Evolutionary conservation across 371 early-diverging fungal genomes (phyloP), one percentile per base, ranked within the genome.

Genomic region (Mucor piriformis): DNA sequence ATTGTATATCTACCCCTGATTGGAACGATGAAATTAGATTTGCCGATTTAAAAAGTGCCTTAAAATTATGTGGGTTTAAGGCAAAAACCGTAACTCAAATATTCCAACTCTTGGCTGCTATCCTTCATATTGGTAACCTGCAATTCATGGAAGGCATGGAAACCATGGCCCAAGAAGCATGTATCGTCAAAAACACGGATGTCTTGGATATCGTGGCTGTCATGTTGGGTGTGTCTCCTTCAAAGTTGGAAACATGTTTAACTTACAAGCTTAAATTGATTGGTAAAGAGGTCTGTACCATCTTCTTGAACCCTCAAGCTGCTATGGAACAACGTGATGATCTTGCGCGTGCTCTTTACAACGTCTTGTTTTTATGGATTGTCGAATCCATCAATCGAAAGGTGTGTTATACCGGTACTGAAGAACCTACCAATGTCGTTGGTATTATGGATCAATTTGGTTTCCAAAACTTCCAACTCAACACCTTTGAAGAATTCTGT

Each of bases 51-150:
- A 83, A 89, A 50, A 86, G 81, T 38, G 82, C 91, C 16, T 72
- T 97, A 53, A 85, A 87, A 48, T 67, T 83, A 0, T 83, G 92
- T 43, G 95, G 95, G 10, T 81, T 96, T 66, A 90, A 87, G 54
- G 77, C 84, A 33, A 80, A 86, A 35, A 82, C 82, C 50, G 91
- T 92, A 44, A 81, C 82, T 24, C 80, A 86, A 11, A 70, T 91
- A 23, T 88, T 88, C 68, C 86, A 86, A 54, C 66, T 91, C 3
- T 54, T 95, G 32, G 84, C 91, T 1, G 90, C 88, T 16, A 87
- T 95, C 16, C 65, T 95, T 47, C 93, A 93, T 48, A 65, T 95
- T 13, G 93, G 93, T 27, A 91, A 91, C 37, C 47, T 89, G 3
- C 83, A 92, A 59, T 94, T 95, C 72, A 32, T 74, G 18, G 77